phyloP scores from a whole-genome alignment of 1,284 basidiomycete species.

The Inonotus hispidus region DNA sequence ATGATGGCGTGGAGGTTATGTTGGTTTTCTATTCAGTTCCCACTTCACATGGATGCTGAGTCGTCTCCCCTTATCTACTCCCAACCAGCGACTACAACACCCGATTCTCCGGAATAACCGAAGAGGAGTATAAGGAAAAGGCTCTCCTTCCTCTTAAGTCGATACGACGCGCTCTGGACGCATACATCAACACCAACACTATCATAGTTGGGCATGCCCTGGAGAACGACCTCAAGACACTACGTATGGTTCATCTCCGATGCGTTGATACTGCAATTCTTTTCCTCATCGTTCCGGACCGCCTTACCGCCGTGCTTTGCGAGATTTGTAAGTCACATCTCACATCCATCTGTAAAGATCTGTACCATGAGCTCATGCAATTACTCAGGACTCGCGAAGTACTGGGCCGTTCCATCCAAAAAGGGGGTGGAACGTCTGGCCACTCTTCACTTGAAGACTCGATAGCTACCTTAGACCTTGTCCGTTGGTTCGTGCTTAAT shows the following conservation, averaged over 20 bases:
- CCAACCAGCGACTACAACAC: conserved; percentile 77
- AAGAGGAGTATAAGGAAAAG: conserved; percentile 47
- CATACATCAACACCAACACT: conserved; percentile 70
- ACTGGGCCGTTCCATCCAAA: conserved; percentile 72
- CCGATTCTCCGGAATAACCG: conserved; percentile 81
- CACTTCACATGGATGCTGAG: conserved; percentile 12
- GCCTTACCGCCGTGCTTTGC: conserved; percentile 73
- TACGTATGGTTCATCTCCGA: conserved; percentile 76
- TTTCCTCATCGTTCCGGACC: conserved; percentile 74
- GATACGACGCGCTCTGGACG: conserved; percentile 61
- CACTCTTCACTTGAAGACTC: conserved; percentile 87
- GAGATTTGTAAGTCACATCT: conserved; percentile 59
- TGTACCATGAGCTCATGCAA: neutral
- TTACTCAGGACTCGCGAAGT: conserved; percentile 64
- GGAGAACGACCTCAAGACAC: conserved; percentile 86
- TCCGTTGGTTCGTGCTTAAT: conserved; percentile 68
- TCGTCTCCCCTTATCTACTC: neutral
- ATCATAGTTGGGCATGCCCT: conserved; percentile 81
- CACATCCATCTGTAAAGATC: neutral
- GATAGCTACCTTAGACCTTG: conserved; percentile 75
- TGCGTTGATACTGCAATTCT: conserved; percentile 82
- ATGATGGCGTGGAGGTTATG: conserved; percentile 73
- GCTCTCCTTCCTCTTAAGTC: conserved; percentile 62
- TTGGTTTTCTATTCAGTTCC: conserved; percentile 34
- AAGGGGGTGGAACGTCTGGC: conserved; percentile 62